These are phyloP conservation scores for Lipomyces starkeyi DNA, from an alignment of 805 yeast species.

Conservation along the genomic window DNA sequence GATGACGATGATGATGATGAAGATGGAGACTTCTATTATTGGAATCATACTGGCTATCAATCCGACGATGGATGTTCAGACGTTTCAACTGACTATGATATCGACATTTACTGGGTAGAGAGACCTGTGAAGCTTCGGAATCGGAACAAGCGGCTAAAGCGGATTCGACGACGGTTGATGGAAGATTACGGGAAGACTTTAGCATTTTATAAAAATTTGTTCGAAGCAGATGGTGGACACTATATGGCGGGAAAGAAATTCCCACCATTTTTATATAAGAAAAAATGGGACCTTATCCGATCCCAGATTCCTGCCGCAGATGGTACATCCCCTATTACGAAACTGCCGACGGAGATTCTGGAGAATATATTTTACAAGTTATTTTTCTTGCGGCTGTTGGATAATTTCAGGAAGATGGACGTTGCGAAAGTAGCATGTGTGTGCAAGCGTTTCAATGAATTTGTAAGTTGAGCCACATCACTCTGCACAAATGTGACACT, in stretches of 20 bases:
- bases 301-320: conserved; percentile 28
- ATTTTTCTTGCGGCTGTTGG: conserved; percentile 17
- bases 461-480: neutral
- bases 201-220: neutral
- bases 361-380: conserved; percentile 18
- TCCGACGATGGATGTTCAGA: conserved; percentile 13
- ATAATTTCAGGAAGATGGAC: conserved; percentile 19
- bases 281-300: conserved; percentile 26
- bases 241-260: conserved; percentile 8
- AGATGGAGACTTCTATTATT: neutral
- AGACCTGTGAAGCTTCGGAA: conserved; percentile 14
- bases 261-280: conserved; percentile 18
- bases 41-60: neutral
- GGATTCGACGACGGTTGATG: conserved; percentile 16
- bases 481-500: neutral
- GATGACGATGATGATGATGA: neutral
- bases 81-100: conserved; percentile 27
- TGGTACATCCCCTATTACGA: conserved; percentile 21
- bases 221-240: neutral
- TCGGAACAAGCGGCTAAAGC: conserved; percentile 25
- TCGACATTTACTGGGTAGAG: conserved; percentile 25
- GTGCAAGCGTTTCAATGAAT: neutral
- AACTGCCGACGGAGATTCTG: conserved; percentile 29
- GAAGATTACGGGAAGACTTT: conserved; percentile 14
- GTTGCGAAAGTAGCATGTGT: conserved; percentile 25